Conservation (phyloP, 768 basidiomycete species). For the Pleurotus pulmonarius region DNA sequence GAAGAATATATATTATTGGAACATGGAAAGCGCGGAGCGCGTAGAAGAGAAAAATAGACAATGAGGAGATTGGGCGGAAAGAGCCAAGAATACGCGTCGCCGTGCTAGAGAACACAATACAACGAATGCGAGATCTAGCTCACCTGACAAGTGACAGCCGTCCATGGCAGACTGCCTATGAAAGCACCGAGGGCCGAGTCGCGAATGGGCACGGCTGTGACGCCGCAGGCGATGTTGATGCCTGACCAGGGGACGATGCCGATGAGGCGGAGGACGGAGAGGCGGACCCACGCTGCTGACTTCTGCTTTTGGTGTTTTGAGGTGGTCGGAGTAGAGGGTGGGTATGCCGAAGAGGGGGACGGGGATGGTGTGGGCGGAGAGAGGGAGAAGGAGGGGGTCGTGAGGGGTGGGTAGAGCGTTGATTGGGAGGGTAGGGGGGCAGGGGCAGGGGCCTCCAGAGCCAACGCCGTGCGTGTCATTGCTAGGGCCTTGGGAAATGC, state of each 20-base stretch:
- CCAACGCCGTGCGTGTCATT: slow-evolving; percentile 78
- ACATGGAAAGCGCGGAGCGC: neutral
- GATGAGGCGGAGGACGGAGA: slow-evolving; percentile 84
- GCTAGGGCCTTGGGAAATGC: slow-evolving; percentile 83
- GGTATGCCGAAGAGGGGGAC: neutral
- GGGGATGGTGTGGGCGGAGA: neutral
- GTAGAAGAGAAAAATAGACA: neutral
- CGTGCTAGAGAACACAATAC: slow-evolving; percentile 5
- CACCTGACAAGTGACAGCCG: slow-evolving; percentile 88
- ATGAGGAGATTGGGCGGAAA: neutral
- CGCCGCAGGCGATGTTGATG: slow-evolving; percentile 95
- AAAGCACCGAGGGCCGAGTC: slow-evolving; percentile 82
- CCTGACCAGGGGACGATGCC: slow-evolving; percentile 97
- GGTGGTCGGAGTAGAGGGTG: neutral
- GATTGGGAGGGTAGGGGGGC: too few relatives aligned
- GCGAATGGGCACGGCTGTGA: slow-evolving; percentile 72
- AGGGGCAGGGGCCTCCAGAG: slow-evolving; percentile 38
- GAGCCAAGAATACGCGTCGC: slow-evolving; percentile 10
- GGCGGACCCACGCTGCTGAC: slow-evolving; percentile 72
- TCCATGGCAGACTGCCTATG: slow-evolving; percentile 85
- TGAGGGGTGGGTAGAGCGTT: too few relatives aligned
- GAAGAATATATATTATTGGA: neutral
- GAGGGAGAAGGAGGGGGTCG: too few relatives aligned
- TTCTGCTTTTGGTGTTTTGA: slow-evolving; percentile 15
- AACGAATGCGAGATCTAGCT: slow-evolving; percentile 16